Base-by-base conservation (phyloP, 2,329 filamentous ascomycete genomes). In the Fusarium musae region DNA sequence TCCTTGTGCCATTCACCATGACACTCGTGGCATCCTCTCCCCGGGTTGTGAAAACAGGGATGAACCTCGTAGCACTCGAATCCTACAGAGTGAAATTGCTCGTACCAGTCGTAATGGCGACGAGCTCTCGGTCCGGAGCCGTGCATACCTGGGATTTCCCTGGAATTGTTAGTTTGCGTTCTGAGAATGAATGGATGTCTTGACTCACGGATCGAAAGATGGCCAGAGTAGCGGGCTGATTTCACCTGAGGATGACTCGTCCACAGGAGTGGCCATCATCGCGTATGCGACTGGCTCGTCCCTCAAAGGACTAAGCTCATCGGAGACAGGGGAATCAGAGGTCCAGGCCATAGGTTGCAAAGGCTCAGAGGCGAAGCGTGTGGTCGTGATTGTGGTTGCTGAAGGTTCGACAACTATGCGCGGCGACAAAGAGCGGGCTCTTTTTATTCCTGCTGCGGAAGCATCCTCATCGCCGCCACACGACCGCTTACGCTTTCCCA, bases 81-180 rank as follows among this genome's bases (percentile, higher is more conserved):
- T 3, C 75, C 72, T 12, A 72, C 26, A 13, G 11, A 13, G 44
- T 78, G 75, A 23, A 46, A 68, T 56, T 77, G 74, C 42, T 77
- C 75, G 16, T 74, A 77, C 75, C 75, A 77, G 39, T 70, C 72
- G 59, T 73, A 65, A 34, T 73, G 56, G 4, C 53, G 49, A 13
- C 75, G 63, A 9, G 63, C 39, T 39, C 67, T 63, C 32, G 49
- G 23, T 8, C 59, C 50, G 13, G 75, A 74, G 32, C 70, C 58
- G 34, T 70, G 67, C 9, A 75, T 32, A 30, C 57, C 66, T 8
- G 75, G 66, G 19, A 77, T 74, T 36, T 78, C 75, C 44, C 67
- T 70, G 23, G 36, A 40, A 39, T 39, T 47, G 37, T 77, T 16
- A 74, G 66, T 53, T 17, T 3, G 17, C 1, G 42, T 13, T 16